Evolutionary conservation across 202 grass and related monocot genomes (phyloP), one percentile per base, ranked within the genome.

Genomic region (Zizania palustris): DNA sequence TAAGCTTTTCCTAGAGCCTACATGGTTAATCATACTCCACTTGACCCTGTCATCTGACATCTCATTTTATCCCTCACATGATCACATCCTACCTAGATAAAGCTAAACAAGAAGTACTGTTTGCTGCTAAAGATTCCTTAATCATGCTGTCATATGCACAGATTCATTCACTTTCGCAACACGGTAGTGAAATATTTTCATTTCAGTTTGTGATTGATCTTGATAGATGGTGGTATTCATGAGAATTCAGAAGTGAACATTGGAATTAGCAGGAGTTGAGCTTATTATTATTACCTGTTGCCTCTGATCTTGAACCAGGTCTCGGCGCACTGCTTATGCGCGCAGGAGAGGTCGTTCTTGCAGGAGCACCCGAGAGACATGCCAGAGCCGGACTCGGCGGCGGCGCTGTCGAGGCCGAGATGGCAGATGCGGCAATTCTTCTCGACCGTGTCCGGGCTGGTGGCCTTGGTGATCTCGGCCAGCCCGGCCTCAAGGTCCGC

Each of bases 281-380:
- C 85, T 90, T 84, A n/a, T n/a, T n/a, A n/a, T n/a, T n/a, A n/a
- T n/a, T n/a, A 97, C 93, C 93, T 97, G 90, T 93, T 97, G 63
- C 90, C 93, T 85, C 84, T 97, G 87, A 97, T 97, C 83, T 97
- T 97, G 80, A 97, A 97, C 93, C 93, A 97, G 7, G 93, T 97
- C 85, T 97, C 93, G 4, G 93, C 93, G 57, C 93, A 97, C 77
- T 97, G 93, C 66, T 82, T 93, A 68, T 97, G 93, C 37, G 93
- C 87, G 15, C 74, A 68, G 40, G 90, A 82, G 39, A 97, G 76
- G 61, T 97, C 93, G 40, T 83, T 81, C 80, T 97, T 97, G 88
- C 93, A 97, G 51, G 93, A 91, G 71, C 93, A 97, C 49, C 93
- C 93, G 80, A 97, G 80, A 60, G 87, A 78, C 75, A 97, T 93